A percentile compares a stretch with the other conserved stretches of the same genome.
Evolutionary conservation across 2,329 filamentous ascomycete species (phyloP).

Genomic region (Mycogone perniciosa): DNA sequence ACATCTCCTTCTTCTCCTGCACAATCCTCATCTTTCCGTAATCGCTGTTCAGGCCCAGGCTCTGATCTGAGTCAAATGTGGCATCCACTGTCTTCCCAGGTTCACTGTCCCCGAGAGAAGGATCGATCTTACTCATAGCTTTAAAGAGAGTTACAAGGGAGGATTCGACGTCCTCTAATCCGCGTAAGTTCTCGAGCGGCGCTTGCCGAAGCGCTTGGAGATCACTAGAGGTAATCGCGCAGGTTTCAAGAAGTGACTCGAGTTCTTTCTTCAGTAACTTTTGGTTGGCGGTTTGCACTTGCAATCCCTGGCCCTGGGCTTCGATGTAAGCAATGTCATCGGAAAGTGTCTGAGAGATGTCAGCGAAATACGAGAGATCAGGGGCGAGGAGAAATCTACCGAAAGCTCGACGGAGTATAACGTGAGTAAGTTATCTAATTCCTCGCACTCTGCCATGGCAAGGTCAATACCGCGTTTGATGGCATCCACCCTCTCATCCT

Average conservation of each 20-base stretch:
- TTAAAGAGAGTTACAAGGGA: slow-evolving; percentile 79
- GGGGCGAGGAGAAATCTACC: slow-evolving; percentile 44
- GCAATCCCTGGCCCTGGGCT: slow-evolving; percentile 90
- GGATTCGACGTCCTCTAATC: slow-evolving; percentile 70
- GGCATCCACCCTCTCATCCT: slow-evolving; percentile 82
- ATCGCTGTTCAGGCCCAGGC: slow-evolving; percentile 57
- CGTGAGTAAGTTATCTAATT: slow-evolving; percentile 88
- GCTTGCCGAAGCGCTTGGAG: slow-evolving; percentile 68
- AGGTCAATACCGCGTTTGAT: slow-evolving; percentile 82
- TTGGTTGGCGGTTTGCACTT: slow-evolving; percentile 95
- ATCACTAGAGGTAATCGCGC: slow-evolving; percentile 72
- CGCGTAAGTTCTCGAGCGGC: slow-evolving; percentile 63
- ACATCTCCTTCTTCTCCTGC: slow-evolving; percentile 89
- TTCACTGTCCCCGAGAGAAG: slow-evolving; percentile 57
- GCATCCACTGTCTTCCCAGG: slow-evolving; percentile 43
- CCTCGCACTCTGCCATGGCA: slow-evolving; percentile 91
- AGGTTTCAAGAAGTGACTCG: slow-evolving; percentile 80
- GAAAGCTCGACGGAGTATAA: slow-evolving; percentile 91
- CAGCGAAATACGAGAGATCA: background rate
- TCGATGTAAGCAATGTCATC: slow-evolving; percentile 97
- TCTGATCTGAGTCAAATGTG: slow-evolving; percentile 36
- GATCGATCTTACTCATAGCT: slow-evolving; percentile 90
- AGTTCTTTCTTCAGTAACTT: slow-evolving; percentile 88
- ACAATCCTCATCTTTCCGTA: slow-evolving; percentile 89
- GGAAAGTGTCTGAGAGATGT: slow-evolving; percentile 63